phyloP scores from a whole-genome alignment of 257 asterid genomes.

The Solanum microdontum region DNA sequence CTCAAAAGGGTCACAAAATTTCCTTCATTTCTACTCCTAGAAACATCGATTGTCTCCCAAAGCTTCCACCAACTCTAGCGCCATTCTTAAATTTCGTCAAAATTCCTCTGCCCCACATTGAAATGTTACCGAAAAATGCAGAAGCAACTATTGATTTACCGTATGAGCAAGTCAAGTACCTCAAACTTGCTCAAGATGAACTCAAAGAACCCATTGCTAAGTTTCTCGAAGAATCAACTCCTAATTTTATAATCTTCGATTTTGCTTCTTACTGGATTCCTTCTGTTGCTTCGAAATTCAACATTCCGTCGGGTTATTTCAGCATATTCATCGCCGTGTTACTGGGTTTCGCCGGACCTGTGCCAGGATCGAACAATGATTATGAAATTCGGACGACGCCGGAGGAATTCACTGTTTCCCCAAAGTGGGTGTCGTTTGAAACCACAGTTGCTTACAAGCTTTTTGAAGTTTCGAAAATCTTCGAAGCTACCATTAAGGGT shows the following conservation, averaged over 20 bases:
- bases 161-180: slow-evolving; percentile 17
- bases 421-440: slow-evolving; percentile 18
- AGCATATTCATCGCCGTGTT: slow-evolving; percentile 3
- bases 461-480: slow-evolving; percentile 1
- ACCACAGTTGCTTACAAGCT: slow-evolving; percentile 8
- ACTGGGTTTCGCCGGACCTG: slow-evolving; percentile 2
- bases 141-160: slow-evolving; percentile 22
- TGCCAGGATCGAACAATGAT: background rate
- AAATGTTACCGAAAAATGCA: slow-evolving; percentile 15
- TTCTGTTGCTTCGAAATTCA: slow-evolving; percentile 2
- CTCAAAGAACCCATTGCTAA: slow-evolving; percentile 6
- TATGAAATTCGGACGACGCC: slow-evolving; percentile 3
- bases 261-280: slow-evolving; percentile 15
- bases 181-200: slow-evolving; percentile 16
- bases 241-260: slow-evolving; percentile 20
- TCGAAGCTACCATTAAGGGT: background rate
- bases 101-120: slow-evolving; percentile 20
- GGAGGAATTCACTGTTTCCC: slow-evolving; percentile 13
- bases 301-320: slow-evolving; percentile 1
- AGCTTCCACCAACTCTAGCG: background rate
- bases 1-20: too few species aligned
- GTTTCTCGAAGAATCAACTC: slow-evolving; percentile 8
- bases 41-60: too few species aligned
- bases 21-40: too few species aligned
- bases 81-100: slow-evolving; percentile 15